These are phyloP conservation scores for Penicillium occitanis DNA, from an alignment of 2,329 filamentous ascomycete genomes.

Conservation along the genomic window DNA sequence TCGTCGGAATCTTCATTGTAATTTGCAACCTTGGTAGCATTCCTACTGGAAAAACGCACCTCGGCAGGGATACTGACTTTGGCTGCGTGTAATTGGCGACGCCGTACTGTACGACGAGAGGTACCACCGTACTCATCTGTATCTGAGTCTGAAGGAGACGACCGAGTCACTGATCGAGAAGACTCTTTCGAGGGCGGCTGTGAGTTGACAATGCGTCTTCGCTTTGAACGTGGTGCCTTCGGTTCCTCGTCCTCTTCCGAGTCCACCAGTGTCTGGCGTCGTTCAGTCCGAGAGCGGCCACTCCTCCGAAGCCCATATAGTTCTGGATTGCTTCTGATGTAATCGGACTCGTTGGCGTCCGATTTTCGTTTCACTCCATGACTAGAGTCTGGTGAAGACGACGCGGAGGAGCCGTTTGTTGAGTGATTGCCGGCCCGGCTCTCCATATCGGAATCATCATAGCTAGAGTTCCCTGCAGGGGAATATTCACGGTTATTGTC, in stretches of 20 bases:
- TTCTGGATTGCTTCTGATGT: conserved; percentile 87
- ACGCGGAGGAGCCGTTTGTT: conserved; percentile 44
- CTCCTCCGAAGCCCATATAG: conserved; percentile 92
- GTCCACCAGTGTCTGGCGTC: conserved; percentile 57
- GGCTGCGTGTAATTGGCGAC: conserved; percentile 66
- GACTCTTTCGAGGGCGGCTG: conserved; percentile 52
- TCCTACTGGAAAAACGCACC: conserved; percentile 87
- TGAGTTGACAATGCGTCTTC: conserved; percentile 55
- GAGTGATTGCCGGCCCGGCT: conserved; percentile 12
- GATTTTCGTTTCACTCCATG: conserved; percentile 72
- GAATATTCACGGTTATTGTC: conserved; percentile 44
- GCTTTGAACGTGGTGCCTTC: conserved; percentile 50
- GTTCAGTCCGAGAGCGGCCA: conserved; percentile 63
- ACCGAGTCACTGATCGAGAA: conserved; percentile 50
- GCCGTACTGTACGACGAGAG: conserved; percentile 69
- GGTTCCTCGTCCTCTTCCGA: conserved; percentile 69
- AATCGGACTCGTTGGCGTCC: conserved; percentile 71
- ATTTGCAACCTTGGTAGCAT: conserved; percentile 71
- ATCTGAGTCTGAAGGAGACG: conserved; percentile 67
- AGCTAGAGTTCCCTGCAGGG: conserved; percentile 38
- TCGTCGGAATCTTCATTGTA: conserved; percentile 68
- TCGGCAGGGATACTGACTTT: conserved; percentile 68
- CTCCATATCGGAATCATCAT: conserved; percentile 32
- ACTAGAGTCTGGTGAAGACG: conserved; percentile 66
- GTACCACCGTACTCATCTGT: conserved; percentile 75